These are phyloP conservation scores for Juglanconis sp. DNA, from an alignment of 2,329 filamentous ascomycete species.

Conservation along the genomic window DNA sequence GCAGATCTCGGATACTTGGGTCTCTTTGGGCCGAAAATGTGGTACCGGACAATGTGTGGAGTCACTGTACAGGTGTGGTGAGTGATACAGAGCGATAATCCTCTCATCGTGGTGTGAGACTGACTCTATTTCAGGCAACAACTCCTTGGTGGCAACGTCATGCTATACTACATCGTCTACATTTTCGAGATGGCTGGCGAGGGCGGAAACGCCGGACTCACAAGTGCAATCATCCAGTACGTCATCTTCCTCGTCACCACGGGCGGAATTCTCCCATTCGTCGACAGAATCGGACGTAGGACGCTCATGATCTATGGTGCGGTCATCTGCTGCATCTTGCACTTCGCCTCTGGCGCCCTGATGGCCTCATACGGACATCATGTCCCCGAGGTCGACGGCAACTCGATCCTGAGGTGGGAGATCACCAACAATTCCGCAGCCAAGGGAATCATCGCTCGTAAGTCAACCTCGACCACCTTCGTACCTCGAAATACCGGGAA, in stretches of 20 bases:
- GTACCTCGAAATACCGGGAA: no score
- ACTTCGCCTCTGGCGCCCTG: conserved; percentile 45
- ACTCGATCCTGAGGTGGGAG: conserved; percentile 43
- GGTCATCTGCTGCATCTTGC: conserved; percentile 41
- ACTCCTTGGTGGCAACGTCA: conserved; percentile 54
- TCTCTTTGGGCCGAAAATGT: conserved; percentile 44
- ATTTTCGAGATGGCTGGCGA: conserved; percentile 43
- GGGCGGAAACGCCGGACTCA: conserved; percentile 33
- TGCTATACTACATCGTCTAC: conserved; percentile 60
- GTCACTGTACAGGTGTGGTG: conserved; percentile 49
- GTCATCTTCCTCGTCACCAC: conserved; percentile 54
- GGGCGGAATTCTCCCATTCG: conserved; percentile 44
- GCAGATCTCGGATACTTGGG: conserved; percentile 37
- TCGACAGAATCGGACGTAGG: conserved; percentile 48
- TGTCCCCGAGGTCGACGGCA: conserved; percentile 41
- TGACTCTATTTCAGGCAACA: conserved; percentile 39
- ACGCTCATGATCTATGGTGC: conserved; percentile 44
- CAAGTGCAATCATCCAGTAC: conserved; percentile 53
- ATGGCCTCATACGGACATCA: conserved; percentile 47
- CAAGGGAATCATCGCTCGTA: conserved; percentile 48
- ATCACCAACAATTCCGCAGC: conserved; percentile 39
- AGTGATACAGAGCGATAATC: conserved; percentile 15
- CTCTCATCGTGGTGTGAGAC: neutral
- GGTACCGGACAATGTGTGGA: conserved; percentile 50
- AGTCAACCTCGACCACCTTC: conserved; percentile 13